These are phyloP conservation scores for Aspergillus texensis DNA, from an alignment of 2,329 filamentous ascomycete genomes.

Conservation along the genomic window DNA sequence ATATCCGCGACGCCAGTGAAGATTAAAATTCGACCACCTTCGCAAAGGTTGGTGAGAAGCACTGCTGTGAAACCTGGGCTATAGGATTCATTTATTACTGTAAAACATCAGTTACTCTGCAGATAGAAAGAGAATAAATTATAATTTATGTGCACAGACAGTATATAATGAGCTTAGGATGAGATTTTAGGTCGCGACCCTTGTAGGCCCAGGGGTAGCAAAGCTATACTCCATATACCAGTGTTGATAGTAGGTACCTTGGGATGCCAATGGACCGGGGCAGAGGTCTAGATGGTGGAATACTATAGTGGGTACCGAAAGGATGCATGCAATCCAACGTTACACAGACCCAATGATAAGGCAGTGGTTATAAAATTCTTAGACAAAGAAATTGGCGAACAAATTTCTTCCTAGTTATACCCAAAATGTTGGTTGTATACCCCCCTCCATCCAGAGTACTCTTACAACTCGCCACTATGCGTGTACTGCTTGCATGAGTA, in stretches of 20 bases:
- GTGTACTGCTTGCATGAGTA: not conserved
- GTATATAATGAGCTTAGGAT: not conserved
- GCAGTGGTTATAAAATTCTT: not conserved
- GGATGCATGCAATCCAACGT: slow-evolving; percentile 1
- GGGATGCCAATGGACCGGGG: not conserved
- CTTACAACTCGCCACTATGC: too few relatives aligned
- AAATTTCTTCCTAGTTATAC: not conserved
- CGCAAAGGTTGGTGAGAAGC: not conserved
- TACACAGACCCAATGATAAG: slow-evolving; percentile 6
- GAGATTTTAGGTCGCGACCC: slow-evolving; percentile 1
- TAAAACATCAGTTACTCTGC: not conserved
- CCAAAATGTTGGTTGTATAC: too few relatives aligned
- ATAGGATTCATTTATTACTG: not conserved
- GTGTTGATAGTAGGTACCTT: not conserved
- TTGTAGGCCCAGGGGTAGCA: not conserved
- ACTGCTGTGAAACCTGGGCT: not conserved
- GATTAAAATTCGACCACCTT: slow-evolving; percentile 7
- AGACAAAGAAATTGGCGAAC: slow-evolving; percentile 1
- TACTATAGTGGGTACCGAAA: not conserved
- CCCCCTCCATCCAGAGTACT: too few relatives aligned
- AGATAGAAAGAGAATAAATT: not conserved
- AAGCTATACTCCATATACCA: not conserved
- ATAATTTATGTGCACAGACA: not conserved
- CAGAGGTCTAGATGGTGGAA: slow-evolving; percentile 1
- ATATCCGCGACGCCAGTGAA: slow-evolving; percentile 2